These are phyloP conservation scores for Euphrasia confusa DNA, from an alignment of 257 asterid genomes.

Conservation along the genomic window DNA sequence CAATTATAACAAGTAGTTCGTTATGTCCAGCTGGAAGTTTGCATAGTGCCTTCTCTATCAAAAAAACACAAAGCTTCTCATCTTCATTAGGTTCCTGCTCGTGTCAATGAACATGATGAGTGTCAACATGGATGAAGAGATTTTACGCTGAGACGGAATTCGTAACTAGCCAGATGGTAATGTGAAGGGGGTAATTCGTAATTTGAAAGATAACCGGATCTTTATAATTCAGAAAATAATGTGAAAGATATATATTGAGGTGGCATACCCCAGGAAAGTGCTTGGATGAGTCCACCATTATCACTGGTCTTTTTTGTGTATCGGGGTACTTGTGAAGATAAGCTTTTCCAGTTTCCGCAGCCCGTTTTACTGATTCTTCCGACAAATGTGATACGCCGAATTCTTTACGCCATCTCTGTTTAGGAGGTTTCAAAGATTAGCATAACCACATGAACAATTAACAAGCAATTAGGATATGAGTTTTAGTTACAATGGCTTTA, in stretches of 20 bases:
- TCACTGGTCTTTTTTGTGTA: conserved; percentile 53
- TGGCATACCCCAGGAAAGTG: conserved; percentile 75
- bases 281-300: conserved; percentile 67
- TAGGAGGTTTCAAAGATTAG: conserved; percentile 13
- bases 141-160: background rate
- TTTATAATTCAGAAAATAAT: conserved; percentile 11
- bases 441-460: background rate
- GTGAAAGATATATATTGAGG: background rate
- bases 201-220: background rate
- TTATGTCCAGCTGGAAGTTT: conserved; percentile 62
- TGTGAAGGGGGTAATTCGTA: background rate
- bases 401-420: conserved; percentile 71
- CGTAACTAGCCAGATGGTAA: too few relatives aligned
- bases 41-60: conserved; percentile 78
- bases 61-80: conserved; percentile 69
- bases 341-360: conserved; percentile 67
- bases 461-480: background rate
- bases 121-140: background rate
- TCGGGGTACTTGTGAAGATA: conserved; percentile 63
- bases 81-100: conserved; percentile 53
- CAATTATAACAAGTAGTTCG: conserved; percentile 63
- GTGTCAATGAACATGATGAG: conserved; percentile 17
- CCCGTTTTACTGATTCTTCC: conserved; percentile 54
- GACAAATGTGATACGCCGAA: conserved; percentile 73
- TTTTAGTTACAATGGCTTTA: conserved; percentile 68